Evolutionary conservation across 2,329 filamentous ascomycete genomes (phyloP), one percentile per base, ranked within the genome.

Genomic region (Diplodia scrobiculata): DNA sequence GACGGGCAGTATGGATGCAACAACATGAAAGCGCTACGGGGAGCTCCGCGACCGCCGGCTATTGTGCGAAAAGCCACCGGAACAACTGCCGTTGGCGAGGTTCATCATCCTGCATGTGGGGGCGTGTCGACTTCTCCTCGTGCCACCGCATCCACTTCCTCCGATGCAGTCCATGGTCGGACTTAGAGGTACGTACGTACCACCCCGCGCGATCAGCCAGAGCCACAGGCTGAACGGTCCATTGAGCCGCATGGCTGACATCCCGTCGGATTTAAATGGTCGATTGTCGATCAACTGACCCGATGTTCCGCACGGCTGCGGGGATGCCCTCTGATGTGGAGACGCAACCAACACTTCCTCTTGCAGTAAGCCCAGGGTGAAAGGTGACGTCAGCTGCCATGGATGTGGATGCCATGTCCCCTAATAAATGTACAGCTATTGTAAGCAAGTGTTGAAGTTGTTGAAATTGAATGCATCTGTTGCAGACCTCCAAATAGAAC

Each of bases 261-360:
- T 21, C 36, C n/a, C n/a, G 41, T 62, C 58, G 58, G 58, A 62
- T 62, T 62, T 62, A 62, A 29, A 47, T 34, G 41, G 58, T 47
- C 38, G 51, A 29, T 13, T 34, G 51, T 53, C 51, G 55, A 60
- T 60, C 55, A 19, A 60, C 5, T 62, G 27, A 62, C 27, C 58
- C 58, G 58, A 62, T 62, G 38, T 45, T 62, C 58, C 58, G 58
- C 58, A 62, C 58, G 55, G 58, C 58, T 62, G 58, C 58, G 45
- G 58, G 58, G 58, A 62, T 45, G 58, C 55, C 45, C 58, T 62
- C 58, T 34, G 58, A 29, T 62, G 41, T 50, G 58, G 58, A 50
- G 58, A 62, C 27, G n/a, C 58, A 62, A 13, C 9, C 45, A 48
- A 17, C 29, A 62, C 48, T 62, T 14, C 58, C 45, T 17, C 2